Base-by-base conservation (phyloP, 1,284 basidiomycete genomes). In the Tilletia indica region DNA sequence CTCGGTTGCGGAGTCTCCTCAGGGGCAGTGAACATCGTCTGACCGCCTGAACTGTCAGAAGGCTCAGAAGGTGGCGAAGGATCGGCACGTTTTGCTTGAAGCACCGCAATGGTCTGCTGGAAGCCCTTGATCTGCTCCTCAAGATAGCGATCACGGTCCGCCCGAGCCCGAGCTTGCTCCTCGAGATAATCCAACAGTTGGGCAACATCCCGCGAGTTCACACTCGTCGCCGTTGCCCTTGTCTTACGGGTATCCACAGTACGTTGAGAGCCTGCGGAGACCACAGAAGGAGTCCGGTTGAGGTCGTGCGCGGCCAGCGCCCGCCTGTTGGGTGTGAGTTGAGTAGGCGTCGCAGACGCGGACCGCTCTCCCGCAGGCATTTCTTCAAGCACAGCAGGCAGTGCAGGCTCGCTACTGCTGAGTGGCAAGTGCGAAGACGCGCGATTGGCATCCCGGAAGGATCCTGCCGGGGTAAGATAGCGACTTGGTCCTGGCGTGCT, bases 181-280 rank as follows among this genome's bases (percentile, higher is more conserved):
- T 80, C 80, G 56, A 81, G 74, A 21, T 74, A 74, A 19, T 74
- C 73, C 49, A 81, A 72, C 36, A 81, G 73, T 56, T 74, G 75
- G 45, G 56, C 68, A 4, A 80, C 77, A 38, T 80, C 79, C 4
- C 74, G 61, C 11, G 77, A 75, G 68, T 72, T 79, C 69, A 76
- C 72, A 66, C 76, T 80, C 36, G 61, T 64, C 12, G 61, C 61
- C 34, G 61, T 64, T 14, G 61, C 61, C 21, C 36, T 36, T 9
- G 34, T 64, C 36, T 64, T 64, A 6, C 9, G 31, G 36, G 31
- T 64, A 14, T 19, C 61, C 12, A n/a, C 36, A 4, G 36, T 38
- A 19, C 36, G 61, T 38, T 64, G 61, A 11, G 61, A 58, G 45
- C 72, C 73, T 68, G 70, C 72, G 2, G 77, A 76, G 16, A 74